A percentile compares a stretch with the other conserved stretches of the same genome.
phyloP scores from a whole-genome alignment of 305 asterid species.

The Fraxinus nigra region DNA sequence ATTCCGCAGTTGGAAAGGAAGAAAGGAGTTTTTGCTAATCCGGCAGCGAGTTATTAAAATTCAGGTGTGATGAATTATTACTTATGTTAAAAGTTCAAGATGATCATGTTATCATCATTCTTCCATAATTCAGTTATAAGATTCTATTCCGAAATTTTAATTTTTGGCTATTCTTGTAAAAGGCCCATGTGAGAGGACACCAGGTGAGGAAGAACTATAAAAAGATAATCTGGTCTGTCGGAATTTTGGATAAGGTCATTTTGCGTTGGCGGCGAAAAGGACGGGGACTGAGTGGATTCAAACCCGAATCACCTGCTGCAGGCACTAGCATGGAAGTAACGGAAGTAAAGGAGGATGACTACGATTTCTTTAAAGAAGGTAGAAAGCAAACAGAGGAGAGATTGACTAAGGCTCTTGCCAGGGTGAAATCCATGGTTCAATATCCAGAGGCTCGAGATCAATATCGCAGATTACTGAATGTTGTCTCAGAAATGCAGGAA shows the following conservation, averaged over 20 bases:
- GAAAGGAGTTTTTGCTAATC: conserved; percentile 71
- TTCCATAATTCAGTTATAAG: conserved; percentile 2
- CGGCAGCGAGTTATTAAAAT: conserved; percentile 83
- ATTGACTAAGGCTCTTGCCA: conserved; percentile 79
- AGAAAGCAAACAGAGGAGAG: conserved; percentile 84
- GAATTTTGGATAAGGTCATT: conserved; percentile 84
- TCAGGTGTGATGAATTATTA: conserved; percentile 52
- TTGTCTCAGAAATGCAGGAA: conserved; percentile 80
- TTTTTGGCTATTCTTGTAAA: conserved; percentile 27
- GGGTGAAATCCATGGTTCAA: conserved; percentile 98
- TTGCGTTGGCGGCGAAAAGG: conserved; percentile 92
- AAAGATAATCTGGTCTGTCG: conserved; percentile 89
- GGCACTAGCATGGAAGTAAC: conserved; percentile 41
- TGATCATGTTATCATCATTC: not conserved
- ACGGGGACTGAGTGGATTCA: conserved; percentile 80
- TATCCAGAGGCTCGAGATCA: conserved; percentile 97
- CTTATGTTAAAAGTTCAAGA: conserved; percentile 9
- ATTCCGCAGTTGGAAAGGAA: conserved; percentile 93
- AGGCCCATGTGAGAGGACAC: conserved; percentile 99
- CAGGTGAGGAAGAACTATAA: conserved; percentile 92
- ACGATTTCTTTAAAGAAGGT: conserved; percentile 81
- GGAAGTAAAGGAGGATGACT: conserved; percentile 68
- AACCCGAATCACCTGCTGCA: conserved; percentile 51
- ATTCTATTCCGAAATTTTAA: conserved; percentile 22
- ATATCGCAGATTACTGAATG: conserved; percentile 82